A percentile compares a stretch with the other conserved stretches of the same genome.
Evolutionary conservation across 2,329 filamentous ascomycete genomes (phyloP).

Genomic region (Ophiostoma fasciatum): DNA sequence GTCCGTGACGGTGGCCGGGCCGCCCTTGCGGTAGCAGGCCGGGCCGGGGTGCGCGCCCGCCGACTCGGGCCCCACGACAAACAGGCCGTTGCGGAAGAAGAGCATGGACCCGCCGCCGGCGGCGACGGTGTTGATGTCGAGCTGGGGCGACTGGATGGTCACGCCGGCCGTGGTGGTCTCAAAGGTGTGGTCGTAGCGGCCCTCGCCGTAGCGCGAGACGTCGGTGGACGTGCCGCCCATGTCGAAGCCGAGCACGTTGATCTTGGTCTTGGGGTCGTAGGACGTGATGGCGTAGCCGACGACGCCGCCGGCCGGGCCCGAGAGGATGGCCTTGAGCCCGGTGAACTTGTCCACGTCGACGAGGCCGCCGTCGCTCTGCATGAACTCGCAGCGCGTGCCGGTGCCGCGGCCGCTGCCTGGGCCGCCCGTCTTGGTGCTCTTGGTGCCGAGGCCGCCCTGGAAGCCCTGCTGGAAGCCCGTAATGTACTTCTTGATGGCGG

Average conservation of each 20-base stretch:
- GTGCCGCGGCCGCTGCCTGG: constrained; percentile 18
- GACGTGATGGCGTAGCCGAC: constrained; percentile 87
- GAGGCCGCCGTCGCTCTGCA: constrained; percentile 72
- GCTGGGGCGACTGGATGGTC: constrained; percentile 79
- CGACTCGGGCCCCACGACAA: constrained; percentile 80
- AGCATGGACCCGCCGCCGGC: constrained; percentile 75
- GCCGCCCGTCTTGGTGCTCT: constrained; percentile 50
- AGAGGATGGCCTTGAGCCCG: constrained; percentile 71
- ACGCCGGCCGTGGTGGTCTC: constrained; percentile 69
- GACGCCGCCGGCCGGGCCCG: constrained; percentile 82
- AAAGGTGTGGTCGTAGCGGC: constrained; percentile 83
- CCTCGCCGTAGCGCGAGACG: constrained; percentile 73
- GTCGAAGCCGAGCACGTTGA: constrained; percentile 84
- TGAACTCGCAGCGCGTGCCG: constrained; percentile 80
- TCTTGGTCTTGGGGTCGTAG: constrained; percentile 69
- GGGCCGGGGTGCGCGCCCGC: constrained; percentile 82
- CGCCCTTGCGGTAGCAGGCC: constrained; percentile 80
- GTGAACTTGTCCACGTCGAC: constrained; percentile 70
- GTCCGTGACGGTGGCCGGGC: constrained; percentile 84
- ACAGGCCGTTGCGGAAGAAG: constrained; percentile 80
- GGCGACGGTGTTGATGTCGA: constrained; percentile 91
- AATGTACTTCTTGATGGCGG: constrained; percentile 62
- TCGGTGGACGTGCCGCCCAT: constrained; percentile 94
- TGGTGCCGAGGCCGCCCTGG: constrained; percentile 60
- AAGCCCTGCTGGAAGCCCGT: constrained; percentile 68